phyloP scores from a whole-genome alignment of 202 grass and related monocot species.

The Dendrocalamus latiflorus region DNA sequence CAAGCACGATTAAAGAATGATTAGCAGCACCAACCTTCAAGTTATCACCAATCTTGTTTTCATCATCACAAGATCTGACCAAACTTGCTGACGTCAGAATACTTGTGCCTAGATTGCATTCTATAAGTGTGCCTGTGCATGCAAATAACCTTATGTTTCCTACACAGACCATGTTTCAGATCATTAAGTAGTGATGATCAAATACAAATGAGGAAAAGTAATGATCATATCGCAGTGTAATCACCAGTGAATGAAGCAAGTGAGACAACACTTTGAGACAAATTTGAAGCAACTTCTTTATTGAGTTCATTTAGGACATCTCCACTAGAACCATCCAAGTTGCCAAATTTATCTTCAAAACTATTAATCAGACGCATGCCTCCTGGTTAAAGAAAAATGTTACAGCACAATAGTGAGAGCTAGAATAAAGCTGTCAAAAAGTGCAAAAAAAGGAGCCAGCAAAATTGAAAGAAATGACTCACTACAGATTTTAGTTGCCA shows the following conservation, averaged over 20 bases:
- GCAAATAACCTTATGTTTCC: neutral
- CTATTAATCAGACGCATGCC: neutral
- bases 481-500: neutral
- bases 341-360: neutral
- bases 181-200: neutral
- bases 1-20: neutral
- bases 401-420: neutral
- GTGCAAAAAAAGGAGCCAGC: neutral
- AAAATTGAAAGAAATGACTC: neutral
- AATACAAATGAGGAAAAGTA: neutral
- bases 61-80: neutral
- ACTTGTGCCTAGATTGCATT: neutral
- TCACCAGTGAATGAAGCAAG: constrained; percentile 2
- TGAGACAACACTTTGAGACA: neutral
- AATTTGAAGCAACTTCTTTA: neutral
- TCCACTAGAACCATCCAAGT: no score
- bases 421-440: neutral
- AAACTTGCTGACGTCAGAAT: neutral
- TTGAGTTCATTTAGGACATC: neutral
- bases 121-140: neutral
- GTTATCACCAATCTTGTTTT: neutral
- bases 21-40: neutral
- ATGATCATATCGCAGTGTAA: neutral
- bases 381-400: neutral
- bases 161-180: neutral